Percentiles rank a stretch among this genome's conserved stretches.
Evolutionary conservation across 2,329 filamentous ascomycete species (phyloP).

Genomic region (Bimuria novae-zelandiae): DNA sequence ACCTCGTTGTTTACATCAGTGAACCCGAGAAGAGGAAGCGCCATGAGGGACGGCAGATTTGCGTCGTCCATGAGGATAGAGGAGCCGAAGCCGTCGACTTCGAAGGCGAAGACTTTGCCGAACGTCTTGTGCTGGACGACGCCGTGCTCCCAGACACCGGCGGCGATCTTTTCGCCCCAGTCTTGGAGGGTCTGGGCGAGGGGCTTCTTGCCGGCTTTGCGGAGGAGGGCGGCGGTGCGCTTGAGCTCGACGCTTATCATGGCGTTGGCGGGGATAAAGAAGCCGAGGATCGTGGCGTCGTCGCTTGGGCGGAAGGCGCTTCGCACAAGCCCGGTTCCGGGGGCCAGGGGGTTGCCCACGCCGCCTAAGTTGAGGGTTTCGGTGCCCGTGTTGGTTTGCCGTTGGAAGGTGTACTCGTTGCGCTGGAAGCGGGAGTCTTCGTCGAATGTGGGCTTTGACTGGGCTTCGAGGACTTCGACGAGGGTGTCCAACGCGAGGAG

Average conservation of each 20-base stretch:
- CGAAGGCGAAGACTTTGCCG: slow-evolving; percentile 81
- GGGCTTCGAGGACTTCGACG: slow-evolving; percentile 73
- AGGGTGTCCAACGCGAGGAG: slow-evolving; percentile 75
- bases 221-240: slow-evolving; percentile 72
- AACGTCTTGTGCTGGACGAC: slow-evolving; percentile 76
- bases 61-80: slow-evolving; percentile 87
- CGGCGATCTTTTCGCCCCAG: slow-evolving; percentile 68
- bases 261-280: slow-evolving; percentile 93
- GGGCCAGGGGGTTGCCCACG: slow-evolving; percentile 87
- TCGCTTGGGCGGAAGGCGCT: slow-evolving; percentile 95
- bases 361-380: slow-evolving; percentile 85
- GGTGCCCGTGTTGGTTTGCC: slow-evolving; percentile 78
- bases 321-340: slow-evolving; percentile 81
- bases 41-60: slow-evolving; percentile 80
- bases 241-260: slow-evolving; percentile 92
- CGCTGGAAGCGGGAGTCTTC: slow-evolving; percentile 66
- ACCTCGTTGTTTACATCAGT: slow-evolving; percentile 65
- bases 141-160: slow-evolving; percentile 83
- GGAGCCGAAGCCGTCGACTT: slow-evolving; percentile 86
- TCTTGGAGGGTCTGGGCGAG: slow-evolving; percentile 56
- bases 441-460: slow-evolving; percentile 82
- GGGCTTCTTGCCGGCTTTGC: slow-evolving; percentile 59
- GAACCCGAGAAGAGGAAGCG: slow-evolving; percentile 79
- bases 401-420: slow-evolving; percentile 88
- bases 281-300: slow-evolving; percentile 91